Conservation (phyloP, 805 yeast species). For the Candida alai region DNA sequence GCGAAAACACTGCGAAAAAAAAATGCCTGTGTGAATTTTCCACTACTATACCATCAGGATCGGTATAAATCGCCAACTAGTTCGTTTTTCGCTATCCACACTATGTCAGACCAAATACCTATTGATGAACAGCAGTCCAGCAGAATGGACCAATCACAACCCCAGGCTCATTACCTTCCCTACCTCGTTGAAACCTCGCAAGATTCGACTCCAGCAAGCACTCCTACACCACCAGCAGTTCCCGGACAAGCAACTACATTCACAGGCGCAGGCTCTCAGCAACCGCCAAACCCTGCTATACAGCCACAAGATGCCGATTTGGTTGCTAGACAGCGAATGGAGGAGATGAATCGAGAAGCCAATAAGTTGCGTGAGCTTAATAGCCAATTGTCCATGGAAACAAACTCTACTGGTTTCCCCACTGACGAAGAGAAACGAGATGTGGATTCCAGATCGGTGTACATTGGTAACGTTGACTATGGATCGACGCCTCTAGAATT, state of each 20-base stretch:
- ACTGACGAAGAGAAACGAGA: constrained; percentile 48
- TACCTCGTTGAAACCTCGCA: too few species aligned
- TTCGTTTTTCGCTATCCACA: neutral
- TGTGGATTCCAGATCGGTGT: constrained; percentile 72
- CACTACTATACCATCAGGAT: too few species aligned
- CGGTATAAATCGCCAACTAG: neutral
- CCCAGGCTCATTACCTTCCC: neutral
- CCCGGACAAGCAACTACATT: neutral
- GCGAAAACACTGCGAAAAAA: too few species aligned
- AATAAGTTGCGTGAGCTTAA: constrained; percentile 59
- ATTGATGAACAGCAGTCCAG: constrained; percentile 16
- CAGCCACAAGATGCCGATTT: neutral
- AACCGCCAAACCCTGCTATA: too few species aligned
- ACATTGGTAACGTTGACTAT: constrained; percentile 83
- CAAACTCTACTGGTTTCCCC: constrained; percentile 4
- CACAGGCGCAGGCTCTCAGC: too few species aligned
- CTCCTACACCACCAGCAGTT: neutral
- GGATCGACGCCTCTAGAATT: constrained; percentile 75
- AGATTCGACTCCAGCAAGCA: too few species aligned
- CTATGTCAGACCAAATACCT: constrained; percentile 33
- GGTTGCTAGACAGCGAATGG: constrained; percentile 26
- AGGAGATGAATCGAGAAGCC: constrained; percentile 60
- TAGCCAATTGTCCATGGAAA: constrained; percentile 19
- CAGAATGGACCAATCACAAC: constrained; percentile 4
- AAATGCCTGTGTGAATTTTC: neutral